phyloP scores from a whole-genome alignment of 108 stramenopile species.

The Pelagomonas calceolata region DNA sequence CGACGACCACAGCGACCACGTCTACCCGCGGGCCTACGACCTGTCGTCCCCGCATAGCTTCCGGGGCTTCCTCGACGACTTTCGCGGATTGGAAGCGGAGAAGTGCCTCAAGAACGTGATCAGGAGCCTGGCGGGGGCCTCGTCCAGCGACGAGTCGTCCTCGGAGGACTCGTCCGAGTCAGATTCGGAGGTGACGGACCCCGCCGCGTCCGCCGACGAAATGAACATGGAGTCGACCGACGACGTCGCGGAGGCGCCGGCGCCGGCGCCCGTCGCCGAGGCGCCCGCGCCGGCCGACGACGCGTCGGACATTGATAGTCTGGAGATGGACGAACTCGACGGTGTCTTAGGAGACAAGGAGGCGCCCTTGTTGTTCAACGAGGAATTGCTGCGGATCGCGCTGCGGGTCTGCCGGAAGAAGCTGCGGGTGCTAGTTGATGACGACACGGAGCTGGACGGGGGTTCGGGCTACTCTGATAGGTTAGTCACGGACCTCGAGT shows the following conservation, averaged over 20 bases:
- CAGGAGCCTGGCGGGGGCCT: not conserved
- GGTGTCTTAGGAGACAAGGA: slow-evolving; percentile 1
- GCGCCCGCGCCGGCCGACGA: not conserved
- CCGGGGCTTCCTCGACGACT: slow-evolving; percentile 42
- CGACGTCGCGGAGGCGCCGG: not conserved
- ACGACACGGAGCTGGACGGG: too few relatives aligned
- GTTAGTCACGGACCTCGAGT: slow-evolving; percentile 16
- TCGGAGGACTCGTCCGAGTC: too few relatives aligned
- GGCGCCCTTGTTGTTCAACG: slow-evolving; percentile 14
- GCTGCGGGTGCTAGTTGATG: not conserved
- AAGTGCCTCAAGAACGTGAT: slow-evolving; percentile 28
- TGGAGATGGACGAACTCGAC: not conserved
- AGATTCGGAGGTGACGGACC: not conserved
- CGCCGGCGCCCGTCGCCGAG: not conserved
- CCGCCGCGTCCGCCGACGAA: not conserved
- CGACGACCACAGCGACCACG: slow-evolving; percentile 10
- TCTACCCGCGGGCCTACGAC: slow-evolving; percentile 47
- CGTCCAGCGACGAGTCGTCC: too few relatives aligned
- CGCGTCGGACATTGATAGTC: too few relatives aligned
- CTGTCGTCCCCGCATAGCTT: slow-evolving; percentile 18
- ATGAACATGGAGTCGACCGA: too few relatives aligned
- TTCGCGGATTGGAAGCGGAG: slow-evolving; percentile 25
- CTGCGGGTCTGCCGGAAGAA: slow-evolving; percentile 19
- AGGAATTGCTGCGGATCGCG: slow-evolving; percentile 12
- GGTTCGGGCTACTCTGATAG: too few relatives aligned